phyloP scores from a whole-genome alignment of 805 yeast genomes.

The Kodamaea jinghongensis region DNA sequence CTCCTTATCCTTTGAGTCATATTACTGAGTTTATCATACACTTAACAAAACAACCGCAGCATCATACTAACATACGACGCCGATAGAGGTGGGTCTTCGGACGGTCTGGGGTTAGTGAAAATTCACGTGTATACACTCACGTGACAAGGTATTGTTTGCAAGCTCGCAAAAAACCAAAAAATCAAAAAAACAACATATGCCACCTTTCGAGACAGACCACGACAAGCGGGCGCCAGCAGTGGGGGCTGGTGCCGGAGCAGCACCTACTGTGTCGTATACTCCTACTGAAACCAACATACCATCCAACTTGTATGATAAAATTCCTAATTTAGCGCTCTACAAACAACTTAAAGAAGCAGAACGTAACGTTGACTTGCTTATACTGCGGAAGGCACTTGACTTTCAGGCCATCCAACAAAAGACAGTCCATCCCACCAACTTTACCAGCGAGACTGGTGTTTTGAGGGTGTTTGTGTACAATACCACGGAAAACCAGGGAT shows the following conservation, averaged over 20 bases:
- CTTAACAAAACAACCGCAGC: no score
- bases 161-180: neutral
- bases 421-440: slow-evolving; percentile 36
- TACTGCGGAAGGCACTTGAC: slow-evolving; percentile 81
- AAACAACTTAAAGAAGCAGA: slow-evolving; percentile 79
- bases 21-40: no score
- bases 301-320: slow-evolving; percentile 31
- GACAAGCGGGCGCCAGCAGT: slow-evolving; percentile 20
- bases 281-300: slow-evolving; percentile 44
- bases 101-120: no score
- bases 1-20: no score
- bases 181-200: slow-evolving; percentile 7
- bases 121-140: no score
- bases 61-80: no score
- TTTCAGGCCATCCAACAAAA: slow-evolving; percentile 62
- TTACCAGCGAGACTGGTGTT: slow-evolving; percentile 49
- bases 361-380: slow-evolving; percentile 71
- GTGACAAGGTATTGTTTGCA: neutral
- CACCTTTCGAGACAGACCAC: slow-evolving; percentile 18
- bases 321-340: slow-evolving; percentile 74
- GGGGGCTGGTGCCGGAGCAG: slow-evolving; percentile 31
- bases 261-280: slow-evolving; percentile 40
- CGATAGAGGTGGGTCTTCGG: no score
- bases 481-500: slow-evolving; percentile 81
- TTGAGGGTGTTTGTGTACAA: slow-evolving; percentile 82